Base-by-base conservation (phyloP, 2,329 filamentous ascomycete genomes). In the Bimuria novae-zelandiae region DNA sequence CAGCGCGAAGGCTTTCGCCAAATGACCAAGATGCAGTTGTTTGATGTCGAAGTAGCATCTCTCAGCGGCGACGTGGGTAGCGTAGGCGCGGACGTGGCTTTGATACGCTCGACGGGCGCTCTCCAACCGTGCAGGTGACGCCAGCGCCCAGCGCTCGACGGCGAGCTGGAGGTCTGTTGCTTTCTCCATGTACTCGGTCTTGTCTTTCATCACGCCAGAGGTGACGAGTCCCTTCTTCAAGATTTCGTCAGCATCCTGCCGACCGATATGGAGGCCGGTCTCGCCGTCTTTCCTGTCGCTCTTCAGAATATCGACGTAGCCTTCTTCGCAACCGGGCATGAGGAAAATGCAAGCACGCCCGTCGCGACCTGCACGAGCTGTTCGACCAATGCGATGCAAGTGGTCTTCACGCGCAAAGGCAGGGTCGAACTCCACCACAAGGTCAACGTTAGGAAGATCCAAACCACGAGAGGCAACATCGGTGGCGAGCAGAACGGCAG, bases 401-500 rank as follows among this genome's bases (percentile, higher is more conserved):
- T 99, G 94, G 72, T 99, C 94, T 55, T 92, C 89, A 21, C 91
- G 87, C 69, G 89, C 91, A 75, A 97, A 97, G 2, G 94, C 90
- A 0, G 94, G 92, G 69, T 99, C 94, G 70, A 96, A 97, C 73
- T 99, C 94, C 51, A 99, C 84, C 44, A 99, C 92, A 17, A 97
- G 82, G 71, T 99, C 94, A 46, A 99, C 90, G 45, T 94, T 93
- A 0, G 93, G 93, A 14, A 99, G 84, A 79, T 99, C 94, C 36
- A 99, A 86, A 77, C 94, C 94, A 69, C 94, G 90, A 17, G 94
- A 94, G 11, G 94, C 91, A 45, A 99, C 94, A 68, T 99, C 94
- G 1, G 94, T 99, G 63, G 92, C 96, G 59, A 99, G 84, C 14
- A 99, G 83, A 3, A 99, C 85, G 0, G 89, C 88, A 0, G 93